Conservation (phyloP, 225 moss, liverwort and hornwort species). For the Pseudisothecium myosuroides region DNA sequence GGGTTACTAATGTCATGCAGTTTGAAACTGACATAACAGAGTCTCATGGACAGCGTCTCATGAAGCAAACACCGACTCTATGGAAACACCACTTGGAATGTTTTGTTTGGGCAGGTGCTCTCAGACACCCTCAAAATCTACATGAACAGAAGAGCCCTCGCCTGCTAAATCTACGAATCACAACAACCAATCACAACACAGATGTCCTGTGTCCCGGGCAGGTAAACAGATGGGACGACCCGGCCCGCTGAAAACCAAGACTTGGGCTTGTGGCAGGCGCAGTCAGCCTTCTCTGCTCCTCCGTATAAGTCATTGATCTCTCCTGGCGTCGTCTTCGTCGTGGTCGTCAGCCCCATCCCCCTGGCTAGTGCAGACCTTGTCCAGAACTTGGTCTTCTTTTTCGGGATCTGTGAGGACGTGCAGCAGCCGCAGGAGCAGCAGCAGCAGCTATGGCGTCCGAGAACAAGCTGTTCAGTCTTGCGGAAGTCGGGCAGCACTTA, state of each 20-base stretch:
- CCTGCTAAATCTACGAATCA: not conserved
- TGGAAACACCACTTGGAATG: not conserved
- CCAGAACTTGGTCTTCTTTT: not conserved
- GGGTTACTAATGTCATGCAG: not conserved
- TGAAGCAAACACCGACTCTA: not conserved
- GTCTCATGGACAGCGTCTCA: not conserved
- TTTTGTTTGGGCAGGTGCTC: not conserved
- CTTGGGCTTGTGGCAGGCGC: not conserved
- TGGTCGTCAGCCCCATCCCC: not conserved
- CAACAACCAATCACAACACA: too few species aligned
- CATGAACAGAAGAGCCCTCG: fast-evolving
- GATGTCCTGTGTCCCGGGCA: too few species aligned
- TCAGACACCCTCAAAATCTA: not conserved
- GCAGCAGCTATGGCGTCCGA: constrained; percentile 13
- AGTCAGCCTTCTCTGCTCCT: not conserved
- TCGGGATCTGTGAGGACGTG: not conserved
- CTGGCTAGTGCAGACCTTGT: not conserved
- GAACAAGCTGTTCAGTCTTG: constrained; percentile 1
- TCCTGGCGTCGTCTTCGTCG: too few species aligned
- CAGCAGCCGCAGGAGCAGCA: not conserved
- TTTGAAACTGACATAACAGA: not conserved
- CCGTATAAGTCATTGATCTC: too few species aligned
- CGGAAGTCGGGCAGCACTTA: constrained; percentile 24
- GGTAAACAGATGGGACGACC: not conserved
- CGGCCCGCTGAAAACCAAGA: not conserved